phyloP scores from a whole-genome alignment of 805 yeast genomes.

The Lachancea meyersii region DNA sequence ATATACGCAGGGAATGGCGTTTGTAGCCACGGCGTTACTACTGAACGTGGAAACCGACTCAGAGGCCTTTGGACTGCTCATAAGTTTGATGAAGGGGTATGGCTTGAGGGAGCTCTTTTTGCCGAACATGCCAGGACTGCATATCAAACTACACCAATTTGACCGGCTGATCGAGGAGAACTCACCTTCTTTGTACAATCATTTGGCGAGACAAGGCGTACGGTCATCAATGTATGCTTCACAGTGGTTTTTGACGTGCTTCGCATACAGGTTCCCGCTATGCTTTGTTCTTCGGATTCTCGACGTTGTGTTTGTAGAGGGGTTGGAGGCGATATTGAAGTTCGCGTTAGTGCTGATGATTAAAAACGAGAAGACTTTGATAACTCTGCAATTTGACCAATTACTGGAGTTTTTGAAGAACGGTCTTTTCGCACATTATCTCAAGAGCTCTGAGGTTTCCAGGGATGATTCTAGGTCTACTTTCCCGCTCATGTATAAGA shows the following conservation, averaged over 20 bases:
- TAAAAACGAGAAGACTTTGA: conserved; percentile 53
- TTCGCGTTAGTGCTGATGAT: conserved; percentile 78
- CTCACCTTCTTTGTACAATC: conserved; percentile 66
- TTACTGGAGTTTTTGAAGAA: conserved; percentile 74
- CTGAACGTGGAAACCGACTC: conserved; percentile 62
- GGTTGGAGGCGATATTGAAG: conserved; percentile 77
- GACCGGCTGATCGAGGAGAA: conserved; percentile 78
- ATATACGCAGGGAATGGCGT: conserved; percentile 97
- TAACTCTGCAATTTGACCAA: conserved; percentile 66
- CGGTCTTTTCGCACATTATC: conserved; percentile 65
- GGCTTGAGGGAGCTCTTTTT: conserved; percentile 70
- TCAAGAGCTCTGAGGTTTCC: conserved; percentile 31
- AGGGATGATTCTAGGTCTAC: background rate
- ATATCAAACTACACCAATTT: conserved; percentile 78
- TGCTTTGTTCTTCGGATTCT: conserved; percentile 80
- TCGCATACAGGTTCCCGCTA: conserved; percentile 91
- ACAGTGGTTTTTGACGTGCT: conserved; percentile 94
- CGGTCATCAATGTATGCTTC: conserved; percentile 94
- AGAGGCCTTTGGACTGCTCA: conserved; percentile 79
- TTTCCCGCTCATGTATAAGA: background rate
- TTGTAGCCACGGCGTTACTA: conserved; percentile 77
- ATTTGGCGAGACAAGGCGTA: conserved; percentile 79
- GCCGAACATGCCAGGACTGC: conserved; percentile 92
- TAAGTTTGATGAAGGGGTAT: conserved; percentile 77
- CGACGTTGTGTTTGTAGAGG: conserved; percentile 87